These are phyloP conservation scores for Penicillium paradoxum DNA, from an alignment of 495 filamentous ascomycete genomes.

Conservation along the genomic window DNA sequence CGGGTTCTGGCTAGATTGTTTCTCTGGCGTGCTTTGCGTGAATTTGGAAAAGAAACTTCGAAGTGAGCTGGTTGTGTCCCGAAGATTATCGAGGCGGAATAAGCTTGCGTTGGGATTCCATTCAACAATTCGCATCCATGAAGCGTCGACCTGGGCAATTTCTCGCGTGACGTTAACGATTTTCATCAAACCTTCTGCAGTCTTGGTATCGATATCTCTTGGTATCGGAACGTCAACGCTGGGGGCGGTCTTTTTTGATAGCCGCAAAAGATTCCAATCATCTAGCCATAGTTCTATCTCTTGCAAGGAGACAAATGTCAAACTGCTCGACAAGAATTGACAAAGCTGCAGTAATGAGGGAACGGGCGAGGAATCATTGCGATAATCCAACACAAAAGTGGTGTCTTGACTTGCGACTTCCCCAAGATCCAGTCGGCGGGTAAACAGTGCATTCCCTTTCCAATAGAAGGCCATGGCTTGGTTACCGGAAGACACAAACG, in stretches of 20 bases:
- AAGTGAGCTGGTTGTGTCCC: conserved; percentile 53
- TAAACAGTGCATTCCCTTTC: conserved; percentile 93
- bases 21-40: conserved; percentile 41
- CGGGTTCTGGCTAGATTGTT: conserved; percentile 22
- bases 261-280: conserved; percentile 68
- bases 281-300: conserved; percentile 87
- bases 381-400: conserved; percentile 86
- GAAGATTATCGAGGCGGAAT: conserved; percentile 34
- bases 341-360: conserved; percentile 79
- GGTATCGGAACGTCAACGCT: conserved; percentile 68
- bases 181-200: conserved; percentile 80
- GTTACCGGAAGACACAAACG: conserved; percentile 85
- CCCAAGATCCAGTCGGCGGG: conserved; percentile 68
- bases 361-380: conserved; percentile 77
- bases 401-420: conserved; percentile 64
- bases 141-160: conserved; percentile 83
- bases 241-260: conserved; percentile 81
- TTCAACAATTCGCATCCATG: conserved; percentile 82
- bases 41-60: conserved; percentile 77
- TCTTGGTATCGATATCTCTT: conserved; percentile 71
- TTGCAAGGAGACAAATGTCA: conserved; percentile 91
- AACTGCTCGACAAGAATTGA: conserved; percentile 88
- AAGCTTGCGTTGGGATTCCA: conserved; percentile 62
- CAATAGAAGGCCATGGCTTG: conserved; percentile 98
- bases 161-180: conserved; percentile 68